Conservation (phyloP, 495 filamentous ascomycete genomes). For the Aspergillus carlsbadensis region DNA sequence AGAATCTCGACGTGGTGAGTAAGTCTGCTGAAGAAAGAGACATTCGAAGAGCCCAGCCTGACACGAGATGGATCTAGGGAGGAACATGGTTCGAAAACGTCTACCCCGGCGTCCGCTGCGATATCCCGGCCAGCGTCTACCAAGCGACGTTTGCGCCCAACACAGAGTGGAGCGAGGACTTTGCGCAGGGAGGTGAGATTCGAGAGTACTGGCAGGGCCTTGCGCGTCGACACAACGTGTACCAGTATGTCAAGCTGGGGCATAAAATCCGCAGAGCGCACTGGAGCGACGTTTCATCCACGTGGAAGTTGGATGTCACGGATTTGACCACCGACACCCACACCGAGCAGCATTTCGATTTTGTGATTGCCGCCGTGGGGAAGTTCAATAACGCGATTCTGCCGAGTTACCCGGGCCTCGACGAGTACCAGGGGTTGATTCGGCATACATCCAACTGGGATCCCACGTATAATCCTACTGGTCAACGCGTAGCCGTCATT, state of each 20-base stretch:
- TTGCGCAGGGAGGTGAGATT: conserved; percentile 63
- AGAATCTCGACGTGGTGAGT: background rate
- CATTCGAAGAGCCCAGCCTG: too few relatives aligned
- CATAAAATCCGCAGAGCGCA: conserved; percentile 49
- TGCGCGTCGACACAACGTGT: conserved; percentile 59
- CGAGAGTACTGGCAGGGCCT: conserved; percentile 60
- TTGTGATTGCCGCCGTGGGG: conserved; percentile 59
- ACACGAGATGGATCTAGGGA: background rate
- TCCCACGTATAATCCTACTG: background rate
- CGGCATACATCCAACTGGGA: conserved; percentile 57
- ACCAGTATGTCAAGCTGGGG: conserved; percentile 49
- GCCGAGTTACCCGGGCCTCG: conserved; percentile 49
- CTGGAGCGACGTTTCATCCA: conserved; percentile 42
- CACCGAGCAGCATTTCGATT: conserved; percentile 53
- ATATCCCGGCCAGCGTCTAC: conserved; percentile 71
- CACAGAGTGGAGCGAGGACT: conserved; percentile 63
- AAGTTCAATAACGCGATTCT: conserved; percentile 54
- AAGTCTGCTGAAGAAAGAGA: too few relatives aligned
- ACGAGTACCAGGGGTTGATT: conserved; percentile 45
- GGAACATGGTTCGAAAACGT: background rate
- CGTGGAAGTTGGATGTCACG: conserved; percentile 50
- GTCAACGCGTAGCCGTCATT: background rate
- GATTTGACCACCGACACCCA: conserved; percentile 34
- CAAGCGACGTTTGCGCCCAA: conserved; percentile 66
- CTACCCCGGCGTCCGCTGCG: conserved; percentile 54